A percentile compares a stretch with the other conserved stretches of the same genome.
phyloP scores from a whole-genome alignment of 768 basidiomycete genomes.

The Neoboletus brunneissimus region DNA sequence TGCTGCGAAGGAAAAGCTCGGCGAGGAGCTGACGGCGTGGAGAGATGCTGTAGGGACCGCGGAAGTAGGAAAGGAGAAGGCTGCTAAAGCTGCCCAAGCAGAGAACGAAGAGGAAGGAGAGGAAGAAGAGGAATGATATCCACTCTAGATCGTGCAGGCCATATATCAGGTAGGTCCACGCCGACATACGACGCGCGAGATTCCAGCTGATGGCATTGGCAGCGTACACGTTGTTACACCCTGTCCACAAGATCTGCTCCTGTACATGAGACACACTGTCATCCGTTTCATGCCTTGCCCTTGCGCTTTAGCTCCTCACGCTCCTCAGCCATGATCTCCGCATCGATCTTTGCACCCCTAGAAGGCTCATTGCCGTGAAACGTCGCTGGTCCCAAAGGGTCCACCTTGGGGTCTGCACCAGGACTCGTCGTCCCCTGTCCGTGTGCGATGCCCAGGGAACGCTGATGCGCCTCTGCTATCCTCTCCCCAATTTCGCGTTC shows the following conservation, averaged over 20 bases:
- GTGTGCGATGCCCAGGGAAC: slow-evolving; percentile 27
- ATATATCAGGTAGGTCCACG: neutral
- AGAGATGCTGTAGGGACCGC: slow-evolving; percentile 66
- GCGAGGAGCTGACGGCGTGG: slow-evolving; percentile 72
- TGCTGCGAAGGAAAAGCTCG: slow-evolving; percentile 52
- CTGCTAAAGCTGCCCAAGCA: slow-evolving; percentile 38
- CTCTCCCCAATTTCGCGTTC: slow-evolving; percentile 42
- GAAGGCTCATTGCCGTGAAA: slow-evolving; percentile 58
- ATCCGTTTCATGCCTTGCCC: slow-evolving; percentile 30
- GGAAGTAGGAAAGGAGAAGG: slow-evolving; percentile 60
- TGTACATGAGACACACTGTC: neutral
- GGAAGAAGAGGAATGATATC: slow-evolving; percentile 30
- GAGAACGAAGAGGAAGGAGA: slow-evolving; percentile 50
- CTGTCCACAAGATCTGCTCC: neutral
- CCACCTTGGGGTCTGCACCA: slow-evolving; percentile 32
- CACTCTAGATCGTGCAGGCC: neutral
- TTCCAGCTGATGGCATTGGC: too few relatives aligned
- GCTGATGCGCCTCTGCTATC: slow-evolving; percentile 34
- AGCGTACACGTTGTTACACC: neutral
- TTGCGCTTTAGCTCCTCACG: slow-evolving; percentile 46
- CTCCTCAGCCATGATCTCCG: slow-evolving; percentile 52
- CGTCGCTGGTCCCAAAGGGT: slow-evolving; percentile 50
- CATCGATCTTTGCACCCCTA: slow-evolving; percentile 56
- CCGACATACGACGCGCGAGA: too few relatives aligned
- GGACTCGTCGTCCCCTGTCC: slow-evolving; percentile 29